These are phyloP conservation scores for Aspergillus ochraceoroseus DNA, from an alignment of 2,329 filamentous ascomycete species.

Conservation along the genomic window DNA sequence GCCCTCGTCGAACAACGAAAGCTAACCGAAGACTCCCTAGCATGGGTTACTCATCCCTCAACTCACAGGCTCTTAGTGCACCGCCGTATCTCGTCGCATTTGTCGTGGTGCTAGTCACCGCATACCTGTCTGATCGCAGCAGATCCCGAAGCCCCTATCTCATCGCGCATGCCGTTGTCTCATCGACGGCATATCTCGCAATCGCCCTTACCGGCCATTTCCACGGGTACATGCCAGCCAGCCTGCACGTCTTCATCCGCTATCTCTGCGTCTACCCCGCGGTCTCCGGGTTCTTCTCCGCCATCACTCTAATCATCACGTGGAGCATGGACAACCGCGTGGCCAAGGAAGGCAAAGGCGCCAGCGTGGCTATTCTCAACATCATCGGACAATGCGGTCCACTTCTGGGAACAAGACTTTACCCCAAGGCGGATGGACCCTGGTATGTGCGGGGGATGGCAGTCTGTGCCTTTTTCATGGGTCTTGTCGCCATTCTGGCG, in stretches of 20 bases:
- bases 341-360: slow-evolving; percentile 63
- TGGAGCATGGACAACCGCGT: slow-evolving; percentile 87
- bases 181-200: slow-evolving; percentile 61
- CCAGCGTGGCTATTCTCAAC: slow-evolving; percentile 75
- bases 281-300: slow-evolving; percentile 73
- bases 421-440: slow-evolving; percentile 55
- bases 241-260: slow-evolving; percentile 44
- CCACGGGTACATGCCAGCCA: slow-evolving; percentile 35
- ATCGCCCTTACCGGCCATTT: slow-evolving; percentile 51
- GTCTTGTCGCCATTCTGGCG: slow-evolving; percentile 55
- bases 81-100: slow-evolving; percentile 79
- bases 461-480: slow-evolving; percentile 60
- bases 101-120: slow-evolving; percentile 63
- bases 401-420: slow-evolving; percentile 62
- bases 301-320: slow-evolving; percentile 76
- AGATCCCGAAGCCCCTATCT: slow-evolving; percentile 62
- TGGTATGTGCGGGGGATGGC: slow-evolving; percentile 61
- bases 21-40: slow-evolving; percentile 23
- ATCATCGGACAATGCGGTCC: slow-evolving; percentile 76
- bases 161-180: slow-evolving; percentile 63
- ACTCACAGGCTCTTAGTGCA: slow-evolving; percentile 71
- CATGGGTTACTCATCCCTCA: slow-evolving; percentile 65
- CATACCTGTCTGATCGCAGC: slow-evolving; percentile 64
- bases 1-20: background rate
- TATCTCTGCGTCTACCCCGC: slow-evolving; percentile 77